A percentile compares a stretch with the other conserved stretches of the same genome.
phyloP scores from a whole-genome alignment of 2,329 filamentous ascomycete species.

The Penicillium janthinellum region DNA sequence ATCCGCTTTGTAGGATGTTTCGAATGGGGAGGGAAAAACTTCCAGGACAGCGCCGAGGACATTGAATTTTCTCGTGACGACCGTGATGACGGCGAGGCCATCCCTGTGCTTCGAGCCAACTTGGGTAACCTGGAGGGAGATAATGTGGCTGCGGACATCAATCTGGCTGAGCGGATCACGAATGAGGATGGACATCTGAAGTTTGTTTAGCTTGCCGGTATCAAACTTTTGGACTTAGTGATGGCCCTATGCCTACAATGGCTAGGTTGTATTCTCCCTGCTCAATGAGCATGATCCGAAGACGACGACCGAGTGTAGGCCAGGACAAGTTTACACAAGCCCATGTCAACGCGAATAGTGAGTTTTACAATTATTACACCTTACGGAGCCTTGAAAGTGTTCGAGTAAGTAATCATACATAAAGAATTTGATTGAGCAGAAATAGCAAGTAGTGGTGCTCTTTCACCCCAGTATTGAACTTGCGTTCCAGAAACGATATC shows the following conservation, averaged over 20 bases:
- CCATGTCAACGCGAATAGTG: no score
- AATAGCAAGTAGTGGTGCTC: neutral
- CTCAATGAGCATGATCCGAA: no score
- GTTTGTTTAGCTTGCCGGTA: slow-evolving; percentile 23
- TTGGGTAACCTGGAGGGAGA: slow-evolving; percentile 51
- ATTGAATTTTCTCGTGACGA: slow-evolving; percentile 56
- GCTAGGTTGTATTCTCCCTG: no score
- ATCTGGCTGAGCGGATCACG: slow-evolving; percentile 58
- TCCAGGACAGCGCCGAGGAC: slow-evolving; percentile 50
- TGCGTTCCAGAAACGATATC: neutral
- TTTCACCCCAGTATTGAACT: neutral
- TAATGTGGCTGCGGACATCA: slow-evolving; percentile 49
- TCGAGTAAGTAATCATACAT: neutral
- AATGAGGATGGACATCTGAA: slow-evolving; percentile 55
- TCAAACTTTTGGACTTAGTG: neutral
- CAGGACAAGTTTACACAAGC: no score
- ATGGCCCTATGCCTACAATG: no score
- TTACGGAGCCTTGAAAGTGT: neutral
- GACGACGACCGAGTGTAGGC: no score
- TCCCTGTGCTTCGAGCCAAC: slow-evolving; percentile 57
- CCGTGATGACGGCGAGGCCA: slow-evolving; percentile 36
- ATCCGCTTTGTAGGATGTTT: slow-evolving; percentile 41
- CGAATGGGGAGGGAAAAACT: slow-evolving; percentile 50
- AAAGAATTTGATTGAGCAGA: neutral
- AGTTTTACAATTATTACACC: no score